Conservation (phyloP, 2,329 filamentous ascomycete genomes). For the Dichotomopilus funicola region DNA sequence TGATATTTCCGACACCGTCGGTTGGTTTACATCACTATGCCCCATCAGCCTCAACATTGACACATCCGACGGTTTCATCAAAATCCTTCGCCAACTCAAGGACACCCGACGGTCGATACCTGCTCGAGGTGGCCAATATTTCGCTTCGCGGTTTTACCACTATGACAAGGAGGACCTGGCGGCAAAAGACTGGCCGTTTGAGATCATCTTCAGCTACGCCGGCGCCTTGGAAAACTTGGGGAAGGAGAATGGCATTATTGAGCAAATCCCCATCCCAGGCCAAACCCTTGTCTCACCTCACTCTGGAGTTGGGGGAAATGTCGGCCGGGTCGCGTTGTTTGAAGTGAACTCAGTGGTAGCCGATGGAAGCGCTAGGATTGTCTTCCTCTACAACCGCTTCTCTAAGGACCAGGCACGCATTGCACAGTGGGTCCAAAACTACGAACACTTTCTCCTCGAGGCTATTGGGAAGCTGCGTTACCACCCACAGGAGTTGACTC, state of each 20-base stretch:
- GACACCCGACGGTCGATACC: conserved; percentile 42
- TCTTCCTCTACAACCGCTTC: conserved; percentile 39
- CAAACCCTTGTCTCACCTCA: conserved; percentile 33
- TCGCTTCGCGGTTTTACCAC: conserved; percentile 39
- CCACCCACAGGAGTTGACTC: conserved; percentile 42
- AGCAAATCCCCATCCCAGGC: conserved; percentile 38
- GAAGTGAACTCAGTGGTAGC: conserved; percentile 45
- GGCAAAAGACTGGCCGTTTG: conserved; percentile 42
- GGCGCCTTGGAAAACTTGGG: conserved; percentile 45
- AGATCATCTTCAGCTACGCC: conserved; percentile 53
- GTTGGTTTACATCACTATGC: conserved; percentile 54
- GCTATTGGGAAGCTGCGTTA: conserved; percentile 36
- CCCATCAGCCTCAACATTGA: conserved; percentile 42
- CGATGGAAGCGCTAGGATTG: conserved; percentile 39
- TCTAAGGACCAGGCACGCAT: conserved; percentile 39
- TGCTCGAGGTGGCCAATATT: conserved; percentile 43
- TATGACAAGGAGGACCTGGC: conserved; percentile 27
- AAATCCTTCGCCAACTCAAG: conserved; percentile 47
- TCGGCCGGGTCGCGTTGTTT: conserved; percentile 45
- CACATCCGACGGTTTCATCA: conserved; percentile 42
- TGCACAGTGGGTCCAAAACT: conserved; percentile 40
- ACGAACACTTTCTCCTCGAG: conserved; percentile 41
- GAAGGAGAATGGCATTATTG: conserved; percentile 42
- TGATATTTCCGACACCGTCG: conserved; percentile 51
- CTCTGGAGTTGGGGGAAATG: conserved; percentile 39